phyloP scores from a whole-genome alignment of 2,329 filamentous ascomycete species.

The Sporothrix sp. region DNA sequence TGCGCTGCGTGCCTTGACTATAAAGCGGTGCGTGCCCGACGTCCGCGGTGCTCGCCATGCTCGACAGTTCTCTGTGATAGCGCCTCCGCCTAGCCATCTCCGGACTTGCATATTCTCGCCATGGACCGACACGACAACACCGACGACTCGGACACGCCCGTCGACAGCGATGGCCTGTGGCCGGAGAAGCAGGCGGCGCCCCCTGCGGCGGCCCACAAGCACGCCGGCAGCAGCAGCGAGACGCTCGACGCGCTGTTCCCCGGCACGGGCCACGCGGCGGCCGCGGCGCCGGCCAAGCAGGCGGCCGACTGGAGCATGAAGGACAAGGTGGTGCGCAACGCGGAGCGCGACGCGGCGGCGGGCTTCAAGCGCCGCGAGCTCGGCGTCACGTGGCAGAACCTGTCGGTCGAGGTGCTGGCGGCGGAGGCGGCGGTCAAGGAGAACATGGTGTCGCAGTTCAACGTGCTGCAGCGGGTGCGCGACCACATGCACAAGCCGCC shows the following conservation, averaged over 20 bases:
- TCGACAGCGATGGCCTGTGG: not conserved
- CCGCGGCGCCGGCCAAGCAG: not conserved
- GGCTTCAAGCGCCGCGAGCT: slow-evolving; percentile 25
- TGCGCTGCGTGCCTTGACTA: no score
- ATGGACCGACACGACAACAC: slow-evolving; percentile 5
- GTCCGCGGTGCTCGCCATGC: no score
- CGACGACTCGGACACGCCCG: slow-evolving; percentile 4
- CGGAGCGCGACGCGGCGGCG: slow-evolving; percentile 1
- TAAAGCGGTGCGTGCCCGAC: no score
- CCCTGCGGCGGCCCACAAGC: not conserved
- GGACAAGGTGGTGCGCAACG: not conserved
- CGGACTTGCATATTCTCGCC: not conserved
- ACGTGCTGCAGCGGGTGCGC: slow-evolving; percentile 41
- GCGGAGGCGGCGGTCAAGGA: slow-evolving; percentile 56
- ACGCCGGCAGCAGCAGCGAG: not conserved
- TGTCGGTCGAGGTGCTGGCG: slow-evolving; percentile 53
- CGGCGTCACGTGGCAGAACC: slow-evolving; percentile 54
- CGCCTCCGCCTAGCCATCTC: no score
- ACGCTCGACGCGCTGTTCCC: not conserved
- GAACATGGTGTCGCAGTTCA: slow-evolving; percentile 51
- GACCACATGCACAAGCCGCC: slow-evolving; percentile 47
- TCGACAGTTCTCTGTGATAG: no score
- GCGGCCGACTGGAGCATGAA: not conserved
- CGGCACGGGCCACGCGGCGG: not conserved
- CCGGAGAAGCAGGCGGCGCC: not conserved